Percentiles rank a stretch among this genome's conserved stretches.
Evolutionary conservation across 2,329 filamentous ascomycete genomes (phyloP).

Genomic region (Rhynchosporium graminicola): DNA sequence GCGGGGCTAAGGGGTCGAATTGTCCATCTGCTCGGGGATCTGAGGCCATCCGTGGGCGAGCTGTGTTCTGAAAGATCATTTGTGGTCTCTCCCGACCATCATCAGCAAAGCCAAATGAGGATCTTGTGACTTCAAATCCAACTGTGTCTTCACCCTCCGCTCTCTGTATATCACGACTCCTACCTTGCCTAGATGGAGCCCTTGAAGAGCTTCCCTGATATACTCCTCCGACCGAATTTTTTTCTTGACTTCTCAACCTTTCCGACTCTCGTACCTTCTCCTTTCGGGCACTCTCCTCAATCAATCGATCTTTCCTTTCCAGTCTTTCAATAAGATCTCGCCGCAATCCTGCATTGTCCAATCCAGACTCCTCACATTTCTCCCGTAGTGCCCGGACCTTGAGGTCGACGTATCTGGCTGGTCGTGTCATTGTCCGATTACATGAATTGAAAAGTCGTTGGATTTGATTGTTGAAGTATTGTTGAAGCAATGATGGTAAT

Average conservation of each 20-base stretch:
- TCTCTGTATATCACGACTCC: too few relatives aligned
- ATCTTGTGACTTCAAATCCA: too few relatives aligned
- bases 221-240: background rate
- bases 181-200: too few relatives aligned
- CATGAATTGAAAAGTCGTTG: background rate
- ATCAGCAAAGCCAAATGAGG: too few relatives aligned
- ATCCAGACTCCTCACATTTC: background rate
- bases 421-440: background rate
- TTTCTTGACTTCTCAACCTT: background rate
- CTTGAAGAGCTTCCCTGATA: background rate
- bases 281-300: background rate
- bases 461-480: too few relatives aligned
- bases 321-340: background rate
- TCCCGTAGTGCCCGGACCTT: background rate
- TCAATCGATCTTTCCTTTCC: background rate
- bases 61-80: too few relatives aligned
- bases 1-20: too few relatives aligned
- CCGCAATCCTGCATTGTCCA: background rate
- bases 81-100: too few relatives aligned
- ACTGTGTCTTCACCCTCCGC: too few relatives aligned
- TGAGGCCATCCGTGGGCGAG: too few relatives aligned
- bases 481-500: too few relatives aligned
- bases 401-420: background rate
- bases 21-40: too few relatives aligned
- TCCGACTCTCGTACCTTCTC: background rate